Evolutionary conservation across 1,139 yeast species (phyloP), one percentile per base, ranked within the genome.

Genomic region (Geotrichum armillariae): DNA sequence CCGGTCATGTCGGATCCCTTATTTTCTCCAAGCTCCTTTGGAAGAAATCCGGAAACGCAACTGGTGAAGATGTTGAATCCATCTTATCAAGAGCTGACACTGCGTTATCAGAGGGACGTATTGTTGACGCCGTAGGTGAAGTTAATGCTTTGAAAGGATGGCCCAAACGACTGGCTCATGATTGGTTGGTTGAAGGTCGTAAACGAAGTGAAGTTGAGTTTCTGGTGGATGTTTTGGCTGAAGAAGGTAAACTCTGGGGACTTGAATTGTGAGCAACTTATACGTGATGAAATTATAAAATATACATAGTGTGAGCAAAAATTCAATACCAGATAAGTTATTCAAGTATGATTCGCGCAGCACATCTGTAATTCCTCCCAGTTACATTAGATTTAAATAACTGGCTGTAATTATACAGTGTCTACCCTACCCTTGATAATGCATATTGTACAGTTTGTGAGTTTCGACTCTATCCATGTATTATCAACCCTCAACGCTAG

Each of bases 101-200:
- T 48, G 82, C 87, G 58, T 76, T 93, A 64, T 75, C 80, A 44
- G 81, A 86, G 62, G 91, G 94, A 50, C 82, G 87, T 56, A 77
- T 93, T 60, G 90, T 85, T 64, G 78, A 80, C 56, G 99, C 99
- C 5, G 95, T 93, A 32, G 95, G 90, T 64, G 97, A 91, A 69
- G 94, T 86, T 50, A 85, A 95, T 56, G 78, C 81, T 58, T 78
- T 94, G 68, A 86, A 87, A 70, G 99, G 99, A 35, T 89, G 96
- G 96, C 80, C 95, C 39, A 84, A 95, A 76, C 80, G 79, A 63
- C 77, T 93, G 60, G 95, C 97, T 37, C 81, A 82, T 59, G 97
- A 89, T 67, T 93, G 98, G 98, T 80, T 94, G 36, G 71, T 73
- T 39, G 94, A 88, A 67, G 91, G 95, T 43, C 83, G 97, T 75